Evolutionary conservation across 257 asterid genomes (phyloP).

Genomic region (Solanum appendiculatum): DNA sequence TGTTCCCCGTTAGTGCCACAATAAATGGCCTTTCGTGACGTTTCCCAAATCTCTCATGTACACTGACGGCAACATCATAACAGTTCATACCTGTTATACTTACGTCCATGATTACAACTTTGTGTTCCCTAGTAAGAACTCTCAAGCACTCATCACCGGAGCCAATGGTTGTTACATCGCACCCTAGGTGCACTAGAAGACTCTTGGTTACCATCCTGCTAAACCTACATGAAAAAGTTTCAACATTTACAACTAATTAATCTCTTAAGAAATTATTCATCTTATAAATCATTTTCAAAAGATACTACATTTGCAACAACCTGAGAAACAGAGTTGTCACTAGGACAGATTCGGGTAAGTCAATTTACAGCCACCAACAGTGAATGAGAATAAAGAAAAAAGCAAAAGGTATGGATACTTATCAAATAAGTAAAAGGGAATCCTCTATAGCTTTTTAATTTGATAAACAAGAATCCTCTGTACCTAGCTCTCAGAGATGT

Average conservation of each 20-base stretch:
- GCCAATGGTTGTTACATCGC: slow-evolving; percentile 61
- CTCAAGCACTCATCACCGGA: slow-evolving; percentile 78
- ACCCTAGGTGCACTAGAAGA: slow-evolving; percentile 79
- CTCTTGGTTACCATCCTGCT: slow-evolving; percentile 86
- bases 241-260: not conserved
- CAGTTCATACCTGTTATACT: slow-evolving; percentile 48
- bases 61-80: slow-evolving; percentile 48
- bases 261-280: not conserved
- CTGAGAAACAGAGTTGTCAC: not conserved
- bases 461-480: not conserved
- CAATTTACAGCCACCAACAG: not conserved
- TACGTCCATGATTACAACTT: slow-evolving; percentile 58
- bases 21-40: slow-evolving; percentile 53
- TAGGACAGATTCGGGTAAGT: not conserved
- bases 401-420: not conserved
- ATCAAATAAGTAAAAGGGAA: not conserved
- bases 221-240: slow-evolving; percentile 34
- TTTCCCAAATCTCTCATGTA: slow-evolving; percentile 66
- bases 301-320: not conserved
- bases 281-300: not conserved
- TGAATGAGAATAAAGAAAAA: not conserved
- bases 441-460: not conserved
- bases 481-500: not conserved
- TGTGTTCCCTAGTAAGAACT: slow-evolving; percentile 57
- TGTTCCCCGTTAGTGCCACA: slow-evolving; percentile 61